phyloP scores from a whole-genome alignment of 768 basidiomycete species.

The Dioszegia hungarica region DNA sequence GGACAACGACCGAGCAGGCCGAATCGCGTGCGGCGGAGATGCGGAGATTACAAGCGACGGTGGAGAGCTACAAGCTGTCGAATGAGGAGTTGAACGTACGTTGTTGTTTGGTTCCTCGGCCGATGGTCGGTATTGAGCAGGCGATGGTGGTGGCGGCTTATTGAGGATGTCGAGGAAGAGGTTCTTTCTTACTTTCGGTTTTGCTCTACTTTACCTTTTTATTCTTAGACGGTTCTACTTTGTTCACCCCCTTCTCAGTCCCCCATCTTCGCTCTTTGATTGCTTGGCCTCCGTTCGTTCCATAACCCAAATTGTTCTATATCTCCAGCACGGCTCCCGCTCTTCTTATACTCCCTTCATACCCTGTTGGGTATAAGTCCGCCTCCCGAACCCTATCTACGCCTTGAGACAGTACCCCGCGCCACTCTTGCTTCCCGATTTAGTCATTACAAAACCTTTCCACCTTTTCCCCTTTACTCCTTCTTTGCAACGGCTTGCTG shows the following conservation, averaged over 20 bases:
- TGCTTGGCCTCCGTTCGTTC: background rate
- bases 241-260: background rate
- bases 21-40: constrained; percentile 79
- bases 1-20: constrained; percentile 82
- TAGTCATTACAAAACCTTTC: too few species aligned
- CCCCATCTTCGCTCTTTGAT: background rate
- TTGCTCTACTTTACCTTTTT: background rate
- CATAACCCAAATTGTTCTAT: background rate
- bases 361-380: too few species aligned
- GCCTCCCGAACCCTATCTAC: too few species aligned
- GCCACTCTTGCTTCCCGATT: too few species aligned
- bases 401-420: too few species aligned
- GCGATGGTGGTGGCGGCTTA: background rate
- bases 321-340: background rate
- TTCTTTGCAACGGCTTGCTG: too few species aligned
- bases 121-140: background rate
- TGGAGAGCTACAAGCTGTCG: constrained; percentile 89
- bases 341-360: background rate
- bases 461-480: too few species aligned
- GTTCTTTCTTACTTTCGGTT: background rate
- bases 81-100: constrained; percentile 95
- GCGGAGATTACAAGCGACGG: constrained; percentile 71
- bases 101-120: constrained; percentile 11
- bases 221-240: background rate
- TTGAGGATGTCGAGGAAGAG: too few species aligned